Base-by-base conservation (phyloP, 768 basidiomycete species). In the Rhodotorula kratochvilovae region DNA sequence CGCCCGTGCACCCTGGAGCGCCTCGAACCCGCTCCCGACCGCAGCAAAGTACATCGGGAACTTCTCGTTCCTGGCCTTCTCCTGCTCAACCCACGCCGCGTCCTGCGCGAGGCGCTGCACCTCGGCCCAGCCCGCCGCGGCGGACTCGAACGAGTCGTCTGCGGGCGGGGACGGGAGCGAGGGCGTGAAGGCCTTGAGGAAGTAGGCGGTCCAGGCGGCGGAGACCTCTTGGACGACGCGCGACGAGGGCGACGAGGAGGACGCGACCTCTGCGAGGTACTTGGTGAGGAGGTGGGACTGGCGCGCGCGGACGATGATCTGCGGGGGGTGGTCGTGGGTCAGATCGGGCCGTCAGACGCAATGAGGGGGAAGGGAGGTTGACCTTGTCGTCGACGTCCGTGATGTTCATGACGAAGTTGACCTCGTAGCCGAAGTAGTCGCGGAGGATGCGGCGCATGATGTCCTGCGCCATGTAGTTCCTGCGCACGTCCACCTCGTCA, bases 301-400 rank as follows among this genome's bases (percentile, higher is more conserved):
- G 35, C 96, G 87, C 16, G 95, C 91, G 51, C 94, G 87, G 51
- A 90, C 80, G 76, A 98, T 98, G 79, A 98, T 99, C 96, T 98
- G 76, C 15, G 29, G 39, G 48, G 7, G 48, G 39, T 46, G 21
- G 27, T 36, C 13, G 60, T 48, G n/a, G 70, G 64, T 45, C 17
- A 42, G 36, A 48, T 51, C 62, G 65, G 27, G 57, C 39, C 17
- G 23, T 5, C 5, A 42, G 29, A 60, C 31, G 29, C 31, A 21
- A 12, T 6, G 12, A 42, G 39, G 27, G 27, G 12, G 27, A 23
- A n/a, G 23, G 56, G 31, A 48, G 21, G 69, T 83, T 63, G 36
- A 90, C 95, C 87, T 99, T 99, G 85, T 98, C 96, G 78, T 99
- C 96, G 71, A 99, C 96, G 81, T 99, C 95, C 10, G 96, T 99